phyloP scores from a whole-genome alignment of 2,329 filamentous ascomycete species.

The Remersonia thermophila region DNA sequence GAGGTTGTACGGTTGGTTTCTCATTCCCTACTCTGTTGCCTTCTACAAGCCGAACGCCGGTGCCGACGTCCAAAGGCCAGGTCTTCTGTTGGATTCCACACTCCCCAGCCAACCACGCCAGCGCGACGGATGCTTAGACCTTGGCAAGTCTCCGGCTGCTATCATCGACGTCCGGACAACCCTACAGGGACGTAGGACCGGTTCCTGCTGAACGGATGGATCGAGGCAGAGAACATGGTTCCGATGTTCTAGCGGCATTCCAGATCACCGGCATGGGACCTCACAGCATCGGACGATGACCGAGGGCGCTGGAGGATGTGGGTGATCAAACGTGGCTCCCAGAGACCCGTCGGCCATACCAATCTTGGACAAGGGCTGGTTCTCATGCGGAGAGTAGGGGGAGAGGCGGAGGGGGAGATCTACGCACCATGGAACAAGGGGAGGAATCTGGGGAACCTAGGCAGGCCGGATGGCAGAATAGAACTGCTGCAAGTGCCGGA shows the following conservation, averaged over 20 bases:
- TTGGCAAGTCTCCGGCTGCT: conserved; percentile 1
- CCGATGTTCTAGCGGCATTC: conserved; percentile 6
- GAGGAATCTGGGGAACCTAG: conserved; percentile 14
- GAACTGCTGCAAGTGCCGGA: conserved; percentile 5
- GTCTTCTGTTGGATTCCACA: not conserved
- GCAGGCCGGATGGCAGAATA: not conserved
- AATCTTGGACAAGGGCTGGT: conserved; percentile 9
- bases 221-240: not conserved
- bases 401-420: conserved; percentile 4
- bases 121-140: conserved; percentile 10
- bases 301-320: conserved; percentile 4
- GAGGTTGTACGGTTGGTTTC: too few species aligned
- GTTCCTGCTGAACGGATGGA: not conserved
- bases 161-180: not conserved
- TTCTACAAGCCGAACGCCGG: too few species aligned
- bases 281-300: conserved; percentile 5
- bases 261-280: conserved; percentile 10
- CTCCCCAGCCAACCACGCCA: not conserved
- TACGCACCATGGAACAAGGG: not conserved
- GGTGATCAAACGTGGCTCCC: conserved; percentile 15
- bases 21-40: too few species aligned
- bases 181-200: not conserved
- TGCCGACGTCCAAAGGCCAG: not conserved
- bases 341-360: conserved; percentile 5
- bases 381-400: conserved; percentile 9